Conservation (phyloP, 805 yeast genomes). For the Hanseniaspora taiwanica region DNA sequence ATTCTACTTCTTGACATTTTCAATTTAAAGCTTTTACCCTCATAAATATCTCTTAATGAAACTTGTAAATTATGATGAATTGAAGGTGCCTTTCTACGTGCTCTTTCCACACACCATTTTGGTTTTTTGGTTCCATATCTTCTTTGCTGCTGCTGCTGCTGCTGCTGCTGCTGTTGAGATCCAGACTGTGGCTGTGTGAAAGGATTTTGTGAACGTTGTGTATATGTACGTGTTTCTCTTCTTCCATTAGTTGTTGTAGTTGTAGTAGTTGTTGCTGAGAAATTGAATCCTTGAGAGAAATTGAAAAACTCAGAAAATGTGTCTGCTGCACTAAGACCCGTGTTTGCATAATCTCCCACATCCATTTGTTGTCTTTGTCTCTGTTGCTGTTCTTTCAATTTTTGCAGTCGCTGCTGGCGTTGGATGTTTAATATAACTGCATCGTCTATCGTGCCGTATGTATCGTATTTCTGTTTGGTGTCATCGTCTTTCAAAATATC, state of each 20-base stretch:
- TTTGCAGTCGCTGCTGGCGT: neutral
- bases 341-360: constrained; percentile 3
- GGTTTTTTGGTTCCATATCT: neutral
- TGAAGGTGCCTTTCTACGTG: constrained; percentile 30
- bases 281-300: constrained; percentile 2
- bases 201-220: constrained; percentile 3
- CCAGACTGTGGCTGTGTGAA: neutral
- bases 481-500: constrained; percentile 39
- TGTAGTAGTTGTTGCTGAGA: neutral
- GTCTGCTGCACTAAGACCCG: constrained; percentile 17
- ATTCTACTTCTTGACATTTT: constrained; percentile 36
- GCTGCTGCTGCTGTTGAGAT: neutral
- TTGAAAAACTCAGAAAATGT: constrained; percentile 20
- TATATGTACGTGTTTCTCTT: constrained; percentile 1
- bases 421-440: constrained; percentile 7
- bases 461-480: constrained; percentile 38
- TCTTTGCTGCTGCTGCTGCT: neutral
- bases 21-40: constrained; percentile 43
- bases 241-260: neutral
- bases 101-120: neutral
- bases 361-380: constrained; percentile 2
- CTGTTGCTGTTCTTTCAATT: constrained; percentile 8
- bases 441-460: constrained; percentile 28
- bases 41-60: constrained; percentile 40
- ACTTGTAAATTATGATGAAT: constrained; percentile 44